A percentile compares a stretch with the other conserved stretches of the same genome.
Evolutionary conservation across 2,329 filamentous ascomycete genomes (phyloP).

Genomic region (Zasmidium angulare): DNA sequence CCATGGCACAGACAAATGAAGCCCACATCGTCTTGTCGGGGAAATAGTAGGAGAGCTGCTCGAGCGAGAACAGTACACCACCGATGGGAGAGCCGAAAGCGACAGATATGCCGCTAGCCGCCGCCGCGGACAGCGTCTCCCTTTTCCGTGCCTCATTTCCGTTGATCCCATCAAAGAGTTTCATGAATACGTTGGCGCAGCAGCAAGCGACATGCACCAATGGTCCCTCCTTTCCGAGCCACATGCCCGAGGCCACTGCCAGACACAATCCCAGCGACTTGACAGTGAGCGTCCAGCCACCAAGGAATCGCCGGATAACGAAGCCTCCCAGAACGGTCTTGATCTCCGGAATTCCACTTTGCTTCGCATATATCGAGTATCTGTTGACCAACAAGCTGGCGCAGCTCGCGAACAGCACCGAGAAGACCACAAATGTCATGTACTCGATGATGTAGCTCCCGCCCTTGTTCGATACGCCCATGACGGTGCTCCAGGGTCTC

Average conservation of each 20-base stretch:
- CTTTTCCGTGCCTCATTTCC: conserved; percentile 92
- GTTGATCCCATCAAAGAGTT: conserved; percentile 77
- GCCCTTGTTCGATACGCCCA: conserved; percentile 64
- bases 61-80: conserved; percentile 92
- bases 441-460: conserved; percentile 85
- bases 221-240: conserved; percentile 94
- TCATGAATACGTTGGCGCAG: conserved; percentile 92
- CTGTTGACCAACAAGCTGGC: conserved; percentile 78
- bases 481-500: conserved; percentile 77
- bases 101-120: conserved; percentile 88
- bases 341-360: conserved; percentile 96
- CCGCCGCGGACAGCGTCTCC: conserved; percentile 88
- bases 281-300: conserved; percentile 81
- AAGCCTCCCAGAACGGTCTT: conserved; percentile 95
- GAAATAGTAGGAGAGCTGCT: conserved; percentile 96
- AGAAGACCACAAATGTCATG: conserved; percentile 80
- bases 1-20: conserved; percentile 98
- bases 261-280: conserved; percentile 90
- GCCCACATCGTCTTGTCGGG: conserved; percentile 99
- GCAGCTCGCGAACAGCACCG: conserved; percentile 77
- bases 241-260: conserved; percentile 89
- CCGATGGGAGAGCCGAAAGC: conserved; percentile 93
- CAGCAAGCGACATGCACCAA: conserved; percentile 96
- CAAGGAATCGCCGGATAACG: conserved; percentile 83
- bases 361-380: conserved; percentile 84